Conservation (phyloP, 768 basidiomycete genomes). For the Boletus rubescentipes region DNA sequence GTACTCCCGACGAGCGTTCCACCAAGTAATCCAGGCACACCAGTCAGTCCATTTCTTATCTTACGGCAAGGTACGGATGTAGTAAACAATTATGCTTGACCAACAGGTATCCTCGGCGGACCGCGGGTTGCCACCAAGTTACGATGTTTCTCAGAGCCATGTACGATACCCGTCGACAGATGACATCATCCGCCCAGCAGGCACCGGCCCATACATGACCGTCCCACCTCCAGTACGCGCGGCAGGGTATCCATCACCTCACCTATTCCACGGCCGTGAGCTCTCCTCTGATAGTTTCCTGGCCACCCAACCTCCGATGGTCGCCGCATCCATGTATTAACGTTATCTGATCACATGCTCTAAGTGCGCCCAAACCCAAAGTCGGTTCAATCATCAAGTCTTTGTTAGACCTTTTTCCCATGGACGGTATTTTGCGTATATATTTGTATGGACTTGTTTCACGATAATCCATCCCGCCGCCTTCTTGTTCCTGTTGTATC, state of each 20-base stretch:
- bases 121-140: slow-evolving; percentile 16
- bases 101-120: slow-evolving; percentile 6
- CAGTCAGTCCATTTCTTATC: slow-evolving; percentile 9
- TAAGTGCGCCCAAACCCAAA: slow-evolving; percentile 2
- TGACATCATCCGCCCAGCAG: slow-evolving; percentile 14
- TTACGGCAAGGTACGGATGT: not conserved
- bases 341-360: slow-evolving; percentile 7
- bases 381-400: not conserved
- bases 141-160: slow-evolving; percentile 14
- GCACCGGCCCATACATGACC: slow-evolving; percentile 30
- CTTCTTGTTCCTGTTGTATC: not conserved
- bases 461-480: slow-evolving; percentile 8
- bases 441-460: slow-evolving; percentile 7
- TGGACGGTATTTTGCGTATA: slow-evolving; percentile 8
- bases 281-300: slow-evolving; percentile 29
- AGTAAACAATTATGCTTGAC: not conserved
- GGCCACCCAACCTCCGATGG: slow-evolving; percentile 26
- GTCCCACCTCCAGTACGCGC: slow-evolving; percentile 40
- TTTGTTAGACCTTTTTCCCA: slow-evolving; percentile 1
- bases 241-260: slow-evolving; percentile 31
- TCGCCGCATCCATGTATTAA: slow-evolving; percentile 20
- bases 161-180: slow-evolving; percentile 24
- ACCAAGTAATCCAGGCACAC: slow-evolving; percentile 6
- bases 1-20: not conserved
- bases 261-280: slow-evolving; percentile 21